Evolutionary conservation across 78 protist genomes (phyloP).

Genomic region (Dictyostelium purpureum): DNA sequence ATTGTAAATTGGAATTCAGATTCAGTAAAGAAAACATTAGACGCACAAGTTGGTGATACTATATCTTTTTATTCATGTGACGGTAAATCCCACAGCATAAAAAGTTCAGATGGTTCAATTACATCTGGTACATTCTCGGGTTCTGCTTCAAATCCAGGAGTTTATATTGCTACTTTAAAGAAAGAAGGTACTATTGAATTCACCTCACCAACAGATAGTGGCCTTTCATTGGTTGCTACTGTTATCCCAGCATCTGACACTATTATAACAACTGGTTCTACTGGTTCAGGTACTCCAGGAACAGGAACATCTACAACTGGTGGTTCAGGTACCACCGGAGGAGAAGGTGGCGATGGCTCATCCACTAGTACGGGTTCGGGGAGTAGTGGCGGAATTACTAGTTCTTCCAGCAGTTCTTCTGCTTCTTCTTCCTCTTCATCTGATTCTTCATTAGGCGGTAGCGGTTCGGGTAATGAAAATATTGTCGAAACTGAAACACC

Average conservation of each 20-base stretch:
- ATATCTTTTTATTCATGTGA: conserved; percentile 34
- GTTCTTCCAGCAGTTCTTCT: not conserved
- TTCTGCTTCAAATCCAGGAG: conserved; percentile 10
- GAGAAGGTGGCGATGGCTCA: not conserved
- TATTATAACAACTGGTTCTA: not conserved
- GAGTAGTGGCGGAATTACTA: not conserved
- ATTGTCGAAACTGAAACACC: not conserved
- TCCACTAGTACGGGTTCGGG: conserved; percentile 3
- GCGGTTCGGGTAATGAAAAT: not conserved
- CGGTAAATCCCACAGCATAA: conserved; percentile 26
- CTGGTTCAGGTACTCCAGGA: not conserved
- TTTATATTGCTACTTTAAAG: not conserved
- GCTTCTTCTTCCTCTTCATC: conserved; percentile 9
- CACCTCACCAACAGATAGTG: not conserved
- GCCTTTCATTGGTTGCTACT: not conserved
- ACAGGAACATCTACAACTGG: conserved; percentile 14
- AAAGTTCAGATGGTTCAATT: conserved; percentile 26
- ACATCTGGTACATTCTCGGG: not conserved
- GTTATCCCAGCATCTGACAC: not conserved
- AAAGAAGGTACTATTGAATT: not conserved
- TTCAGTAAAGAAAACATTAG: not conserved
- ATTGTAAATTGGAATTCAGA: conserved; percentile 59
- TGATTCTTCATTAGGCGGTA: not conserved
- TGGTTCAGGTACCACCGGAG: not conserved
- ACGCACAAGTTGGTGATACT: conserved; percentile 32